Percentiles rank a stretch among this genome's conserved stretches.
These are phyloP conservation scores for Aquanectria penicillioides DNA, from an alignment of 2,329 filamentous ascomycete species.

Conservation along the genomic window DNA sequence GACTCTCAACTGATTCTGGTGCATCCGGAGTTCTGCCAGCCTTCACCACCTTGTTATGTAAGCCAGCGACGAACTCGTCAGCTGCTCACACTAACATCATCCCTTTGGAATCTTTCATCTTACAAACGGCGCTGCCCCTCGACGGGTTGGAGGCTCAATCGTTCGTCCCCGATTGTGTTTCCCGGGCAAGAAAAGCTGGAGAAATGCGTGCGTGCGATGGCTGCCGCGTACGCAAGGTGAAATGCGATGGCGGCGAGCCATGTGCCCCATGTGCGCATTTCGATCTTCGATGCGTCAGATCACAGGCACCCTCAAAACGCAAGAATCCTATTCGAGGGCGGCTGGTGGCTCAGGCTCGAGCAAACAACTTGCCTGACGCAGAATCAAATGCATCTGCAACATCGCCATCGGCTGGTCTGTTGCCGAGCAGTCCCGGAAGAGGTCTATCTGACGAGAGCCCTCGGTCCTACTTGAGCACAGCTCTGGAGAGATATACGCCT, in stretches of 20 bases:
- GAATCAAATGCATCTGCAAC: constrained; percentile 27
- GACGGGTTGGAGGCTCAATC: no score
- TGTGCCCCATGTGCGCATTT: constrained; percentile 51
- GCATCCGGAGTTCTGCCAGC: no score
- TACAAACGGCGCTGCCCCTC: no score
- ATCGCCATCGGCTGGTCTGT: constrained; percentile 20
- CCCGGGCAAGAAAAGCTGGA: no score
- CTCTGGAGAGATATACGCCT: constrained; percentile 35
- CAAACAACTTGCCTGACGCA: no score
- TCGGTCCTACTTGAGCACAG: constrained; percentile 24
- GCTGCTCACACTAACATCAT: no score
- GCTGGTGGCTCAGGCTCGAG: constrained; percentile 48
- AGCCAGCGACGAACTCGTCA: no score
- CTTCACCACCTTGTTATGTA: no score
- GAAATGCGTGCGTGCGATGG: constrained; percentile 50
- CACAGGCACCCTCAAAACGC: constrained; percentile 45
- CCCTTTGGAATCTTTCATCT: no score
- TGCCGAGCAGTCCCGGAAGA: constrained; percentile 15
- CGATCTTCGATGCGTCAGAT: constrained; percentile 47
- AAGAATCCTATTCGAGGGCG: constrained; percentile 48
- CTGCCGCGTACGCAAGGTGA: constrained; percentile 51
- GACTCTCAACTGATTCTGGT: no score
- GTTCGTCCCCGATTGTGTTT: no score
- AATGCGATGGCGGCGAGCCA: constrained; percentile 47
- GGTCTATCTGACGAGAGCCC: constrained; percentile 1